A percentile compares a stretch with the other conserved stretches of the same genome.
Conservation (phyloP, 2,329 filamentous ascomycete species). For the Trichoderma asperellum region DNA sequence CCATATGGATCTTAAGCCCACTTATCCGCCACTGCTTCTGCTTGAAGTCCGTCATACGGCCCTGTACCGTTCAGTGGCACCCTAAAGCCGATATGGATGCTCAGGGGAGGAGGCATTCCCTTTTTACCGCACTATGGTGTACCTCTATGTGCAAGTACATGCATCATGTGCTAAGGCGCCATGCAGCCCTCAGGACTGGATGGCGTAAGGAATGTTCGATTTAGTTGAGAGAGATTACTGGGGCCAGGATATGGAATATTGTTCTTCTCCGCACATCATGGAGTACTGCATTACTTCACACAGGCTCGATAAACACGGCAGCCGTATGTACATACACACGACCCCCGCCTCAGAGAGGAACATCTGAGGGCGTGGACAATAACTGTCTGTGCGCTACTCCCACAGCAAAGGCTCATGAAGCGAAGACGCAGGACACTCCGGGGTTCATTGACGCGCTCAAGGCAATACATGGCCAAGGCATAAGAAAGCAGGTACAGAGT, state of each 20-base stretch:
- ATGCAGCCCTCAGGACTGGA: not conserved
- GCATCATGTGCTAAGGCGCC: not conserved
- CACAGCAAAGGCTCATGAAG: slow-evolving; percentile 6
- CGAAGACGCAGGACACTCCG: slow-evolving; percentile 15
- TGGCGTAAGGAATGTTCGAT: not conserved
- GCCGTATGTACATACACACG: not conserved
- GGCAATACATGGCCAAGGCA: slow-evolving; percentile 20
- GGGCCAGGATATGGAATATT: not conserved
- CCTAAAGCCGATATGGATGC: not conserved
- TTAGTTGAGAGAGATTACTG: not conserved
- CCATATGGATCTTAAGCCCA: slow-evolving; percentile 3
- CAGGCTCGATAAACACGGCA: not conserved
- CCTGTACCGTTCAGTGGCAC: not conserved
- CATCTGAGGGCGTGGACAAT: not conserved
- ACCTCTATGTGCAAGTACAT: not conserved
- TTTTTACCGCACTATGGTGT: not conserved
- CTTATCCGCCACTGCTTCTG: not conserved
- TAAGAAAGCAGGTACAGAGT: not conserved
- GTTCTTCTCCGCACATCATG: slow-evolving; percentile 13
- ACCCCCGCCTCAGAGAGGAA: not conserved
- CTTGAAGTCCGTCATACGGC: not conserved
- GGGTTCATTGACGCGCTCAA: slow-evolving; percentile 14
- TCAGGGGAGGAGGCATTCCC: not conserved
- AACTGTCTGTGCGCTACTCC: not conserved
- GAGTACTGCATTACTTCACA: slow-evolving; percentile 2